Evolutionary conservation across 1,284 basidiomycete species (phyloP), one percentile per base, ranked within the genome.

Genomic region (Ceratobasidium sp.): DNA sequence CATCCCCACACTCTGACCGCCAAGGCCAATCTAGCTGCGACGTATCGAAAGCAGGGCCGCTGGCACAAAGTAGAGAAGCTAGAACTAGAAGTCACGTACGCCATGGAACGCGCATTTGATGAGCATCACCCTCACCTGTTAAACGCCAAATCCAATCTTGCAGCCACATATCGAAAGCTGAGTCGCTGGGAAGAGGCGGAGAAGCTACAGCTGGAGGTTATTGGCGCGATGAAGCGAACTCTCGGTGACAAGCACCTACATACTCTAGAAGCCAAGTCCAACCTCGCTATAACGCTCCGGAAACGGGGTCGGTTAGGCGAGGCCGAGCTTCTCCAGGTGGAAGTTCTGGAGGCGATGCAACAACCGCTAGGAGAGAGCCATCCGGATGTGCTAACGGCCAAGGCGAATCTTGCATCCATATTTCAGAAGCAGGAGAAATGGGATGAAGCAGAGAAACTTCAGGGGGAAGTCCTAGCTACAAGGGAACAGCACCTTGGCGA

Each of bases 51-150:
- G 13, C 50, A 53, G 35, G 27, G 50, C 8, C 50, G 15, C 31
- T 34, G 35, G 29, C 31, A 53, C 29, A 27, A 53, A n/a, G 50
- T 50, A 34, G 32, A 54, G 40, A 47, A 3, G 27, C 64, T 68
- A n/a, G 20, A 40, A 22, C 50, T 43, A 31, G 45, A 34, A 27
- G 52, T 54, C 15, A 4, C 55, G 7, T 31, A 35, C 20, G 31
- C 31, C 22, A 40, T 20, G 29, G 35, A 47, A 3, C 50, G 47
- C 10, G 5, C 34, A 34, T 45, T 64, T 31, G 60, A 45, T 50
- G 25, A 43, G 5, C n/a, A 52, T 2, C 64, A 68, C 34, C 64
- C 52, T 27, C n/a, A 68, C 50, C 54, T n/a, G 17, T 27, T 68
- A 7, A 25, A 50, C 13, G 49, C 64, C 7, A 38, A 40, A 25